These are phyloP conservation scores for Flaveria brownii DNA, from an alignment of 129 eudicot genomes.

Conservation along the genomic window DNA sequence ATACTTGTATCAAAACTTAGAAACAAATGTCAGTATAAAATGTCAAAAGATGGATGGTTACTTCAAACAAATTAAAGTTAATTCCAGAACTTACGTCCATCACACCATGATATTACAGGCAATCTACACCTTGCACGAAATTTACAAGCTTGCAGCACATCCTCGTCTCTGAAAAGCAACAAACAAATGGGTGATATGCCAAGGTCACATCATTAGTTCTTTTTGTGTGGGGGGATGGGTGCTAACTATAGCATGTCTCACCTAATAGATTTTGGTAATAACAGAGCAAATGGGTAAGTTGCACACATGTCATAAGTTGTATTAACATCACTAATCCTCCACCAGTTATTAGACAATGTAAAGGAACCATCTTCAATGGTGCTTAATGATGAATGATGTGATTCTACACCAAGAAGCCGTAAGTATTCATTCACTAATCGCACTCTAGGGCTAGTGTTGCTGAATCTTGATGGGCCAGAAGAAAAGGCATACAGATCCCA, in stretches of 20 bases:
- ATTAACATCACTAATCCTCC: constrained; percentile 89
- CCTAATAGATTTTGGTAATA: constrained; percentile 83
- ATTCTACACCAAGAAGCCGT: constrained; percentile 79
- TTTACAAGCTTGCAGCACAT: constrained; percentile 86
- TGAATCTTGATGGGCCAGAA: constrained; percentile 68
- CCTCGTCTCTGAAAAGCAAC: constrained; percentile 70
- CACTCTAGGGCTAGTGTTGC: constrained; percentile 65
- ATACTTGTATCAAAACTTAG: constrained; percentile 1
- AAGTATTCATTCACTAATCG: constrained; percentile 83
- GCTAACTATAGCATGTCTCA: constrained; percentile 27
- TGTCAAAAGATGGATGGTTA: constrained; percentile 11
- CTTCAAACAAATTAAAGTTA: not conserved
- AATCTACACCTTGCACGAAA: constrained; percentile 93
- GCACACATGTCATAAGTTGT: constrained; percentile 69
- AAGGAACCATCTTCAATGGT: constrained; percentile 73
- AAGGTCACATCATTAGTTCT: not conserved
- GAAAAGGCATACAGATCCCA: constrained; percentile 94
- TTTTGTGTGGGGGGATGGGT: not conserved
- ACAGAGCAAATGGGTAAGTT: constrained; percentile 86
- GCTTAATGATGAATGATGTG: constrained; percentile 45
- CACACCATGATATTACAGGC: constrained; percentile 91
- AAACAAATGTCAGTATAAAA: constrained; percentile 5
- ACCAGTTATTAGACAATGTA: constrained; percentile 64
- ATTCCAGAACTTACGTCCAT: constrained; percentile 52
- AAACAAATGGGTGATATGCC: not conserved